phyloP scores from a whole-genome alignment of 305 asterid genomes.

The Plantago coronopus region DNA sequence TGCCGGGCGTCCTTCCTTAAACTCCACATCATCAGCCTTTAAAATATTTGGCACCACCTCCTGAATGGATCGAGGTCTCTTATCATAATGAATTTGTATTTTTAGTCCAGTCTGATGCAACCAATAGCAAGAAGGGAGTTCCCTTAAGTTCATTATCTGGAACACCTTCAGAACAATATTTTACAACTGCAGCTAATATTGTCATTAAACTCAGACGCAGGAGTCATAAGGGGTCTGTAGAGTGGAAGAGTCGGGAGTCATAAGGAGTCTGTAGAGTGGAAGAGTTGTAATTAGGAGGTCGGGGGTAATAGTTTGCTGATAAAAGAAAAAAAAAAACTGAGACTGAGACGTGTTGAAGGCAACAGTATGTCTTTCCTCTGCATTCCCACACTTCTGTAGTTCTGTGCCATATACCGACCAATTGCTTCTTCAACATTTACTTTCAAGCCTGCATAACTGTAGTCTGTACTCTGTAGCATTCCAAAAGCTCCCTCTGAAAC shows the following conservation, averaged over 20 bases:
- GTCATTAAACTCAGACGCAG: too few relatives aligned
- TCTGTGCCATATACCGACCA: conserved; percentile 79
- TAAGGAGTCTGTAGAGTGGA: too few relatives aligned
- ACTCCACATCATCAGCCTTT: conserved; percentile 87
- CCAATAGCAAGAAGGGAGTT: conserved; percentile 76
- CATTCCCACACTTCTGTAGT: conserved; percentile 72
- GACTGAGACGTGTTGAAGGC: conserved; percentile 87
- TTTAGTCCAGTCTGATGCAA: conserved; percentile 87
- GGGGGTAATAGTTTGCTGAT: too few relatives aligned
- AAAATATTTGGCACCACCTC: conserved; percentile 59
- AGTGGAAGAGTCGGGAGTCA: too few relatives aligned
- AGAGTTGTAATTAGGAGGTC: too few relatives aligned
- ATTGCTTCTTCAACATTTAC: conserved; percentile 85
- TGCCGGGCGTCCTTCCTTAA: conserved; percentile 80
- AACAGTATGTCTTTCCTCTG: conserved; percentile 81
- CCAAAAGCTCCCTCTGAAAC: conserved; percentile 90
- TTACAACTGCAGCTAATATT: conserved; percentile 84
- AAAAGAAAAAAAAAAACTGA: too few relatives aligned
- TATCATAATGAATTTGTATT: conserved; percentile 55
- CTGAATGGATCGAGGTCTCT: conserved; percentile 73
- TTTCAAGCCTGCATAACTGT: conserved; percentile 73
- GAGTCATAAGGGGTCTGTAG: too few relatives aligned
- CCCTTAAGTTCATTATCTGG: conserved; percentile 84
- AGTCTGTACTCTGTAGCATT: too few relatives aligned
- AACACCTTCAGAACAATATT: conserved; percentile 79